A percentile compares a stretch with the other conserved stretches of the same genome.
Conservation (phyloP, 2,329 filamentous ascomycete species). For the Ceratocystis diversiconidia region DNA sequence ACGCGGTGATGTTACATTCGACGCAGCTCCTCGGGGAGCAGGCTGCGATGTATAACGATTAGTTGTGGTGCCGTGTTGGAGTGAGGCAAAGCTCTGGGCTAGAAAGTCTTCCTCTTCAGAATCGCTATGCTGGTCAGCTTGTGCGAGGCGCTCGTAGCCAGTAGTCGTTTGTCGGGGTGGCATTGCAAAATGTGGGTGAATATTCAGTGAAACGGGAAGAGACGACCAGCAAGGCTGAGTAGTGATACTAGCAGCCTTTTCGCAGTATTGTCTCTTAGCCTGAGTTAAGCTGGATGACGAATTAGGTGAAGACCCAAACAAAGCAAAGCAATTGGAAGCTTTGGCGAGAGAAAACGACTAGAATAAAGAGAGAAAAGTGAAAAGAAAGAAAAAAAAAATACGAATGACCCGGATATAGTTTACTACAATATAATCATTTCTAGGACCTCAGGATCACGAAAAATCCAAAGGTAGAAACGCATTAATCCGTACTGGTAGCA, state of each 20-base stretch:
- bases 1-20: constrained; percentile 41
- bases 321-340: background rate
- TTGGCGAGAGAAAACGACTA: background rate
- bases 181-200: constrained; percentile 33
- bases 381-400: background rate
- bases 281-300: background rate
- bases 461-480: background rate
- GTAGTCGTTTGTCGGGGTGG: constrained; percentile 59
- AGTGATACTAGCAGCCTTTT: background rate
- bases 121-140: constrained; percentile 64
- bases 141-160: constrained; percentile 72
- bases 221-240: background rate
- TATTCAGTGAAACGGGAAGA: background rate
- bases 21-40: constrained; percentile 33
- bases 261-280: background rate
- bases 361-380: background rate
- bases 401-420: background rate
- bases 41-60: constrained; percentile 44
- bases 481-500: background rate
- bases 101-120: constrained; percentile 47
- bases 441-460: background rate
- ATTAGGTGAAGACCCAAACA: background rate
- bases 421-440: background rate
- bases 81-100: constrained; percentile 38
- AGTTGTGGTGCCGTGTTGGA: constrained; percentile 39